phyloP scores from a whole-genome alignment of 805 yeast genomes.

The Ogataea nakhonphanomensis region DNA sequence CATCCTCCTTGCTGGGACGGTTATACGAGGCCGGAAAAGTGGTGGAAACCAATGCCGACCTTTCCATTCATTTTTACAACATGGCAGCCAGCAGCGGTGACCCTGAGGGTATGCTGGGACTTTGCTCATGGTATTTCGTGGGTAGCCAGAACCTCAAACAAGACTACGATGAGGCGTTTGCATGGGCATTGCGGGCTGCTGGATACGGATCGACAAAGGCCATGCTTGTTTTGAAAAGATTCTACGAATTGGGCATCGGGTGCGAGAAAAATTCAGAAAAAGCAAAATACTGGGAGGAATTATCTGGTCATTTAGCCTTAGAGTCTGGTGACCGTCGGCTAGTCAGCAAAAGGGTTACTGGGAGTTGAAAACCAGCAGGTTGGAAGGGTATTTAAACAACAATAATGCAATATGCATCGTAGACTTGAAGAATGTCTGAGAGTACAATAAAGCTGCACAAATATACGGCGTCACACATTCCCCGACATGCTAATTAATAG shows the following conservation, averaged over 20 bases:
- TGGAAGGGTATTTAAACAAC: no score
- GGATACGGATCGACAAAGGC: slow-evolving; percentile 71
- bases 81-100: slow-evolving; percentile 89
- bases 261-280: slow-evolving; percentile 54
- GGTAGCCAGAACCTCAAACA: slow-evolving; percentile 85
- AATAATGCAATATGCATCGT: no score
- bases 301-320: slow-evolving; percentile 30
- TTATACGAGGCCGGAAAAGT: slow-evolving; percentile 80
- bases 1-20: slow-evolving; percentile 76
- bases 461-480: not conserved
- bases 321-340: no score
- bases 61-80: slow-evolving; percentile 89
- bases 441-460: not conserved
- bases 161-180: slow-evolving; percentile 83
- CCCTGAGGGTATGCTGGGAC: slow-evolving; percentile 82
- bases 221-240: slow-evolving; percentile 79
- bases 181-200: slow-evolving; percentile 93
- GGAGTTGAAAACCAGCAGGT: no score
- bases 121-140: slow-evolving; percentile 95
- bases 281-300: slow-evolving; percentile 71
- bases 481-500: no score
- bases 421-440: not conserved
- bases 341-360: no score
- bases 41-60: slow-evolving; percentile 72
- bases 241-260: slow-evolving; percentile 85